phyloP scores from a whole-genome alignment of 163 green algal species.

The Chlamydomonas reinhardtii region DNA sequence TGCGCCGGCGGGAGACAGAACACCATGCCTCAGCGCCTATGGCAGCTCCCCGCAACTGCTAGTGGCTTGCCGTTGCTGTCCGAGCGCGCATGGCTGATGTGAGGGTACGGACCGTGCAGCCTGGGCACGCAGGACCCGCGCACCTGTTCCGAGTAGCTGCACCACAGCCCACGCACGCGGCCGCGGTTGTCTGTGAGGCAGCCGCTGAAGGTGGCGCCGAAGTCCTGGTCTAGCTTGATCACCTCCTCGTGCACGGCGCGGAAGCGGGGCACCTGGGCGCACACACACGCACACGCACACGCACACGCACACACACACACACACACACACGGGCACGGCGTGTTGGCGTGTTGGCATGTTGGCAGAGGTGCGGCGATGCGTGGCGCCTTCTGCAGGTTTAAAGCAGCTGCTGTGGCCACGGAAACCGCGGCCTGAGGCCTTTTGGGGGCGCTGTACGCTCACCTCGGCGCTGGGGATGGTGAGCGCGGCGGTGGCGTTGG shows the following conservation, averaged over 20 bases:
- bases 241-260: constrained; percentile 94
- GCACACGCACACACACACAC: no score
- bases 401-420: no score
- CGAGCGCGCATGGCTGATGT: no score
- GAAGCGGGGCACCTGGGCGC: constrained; percentile 66
- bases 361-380: no score
- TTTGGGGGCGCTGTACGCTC: not conserved
- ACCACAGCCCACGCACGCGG: constrained; percentile 85
- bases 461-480: constrained; percentile 79
- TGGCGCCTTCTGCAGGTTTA: no score
- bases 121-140: not conserved
- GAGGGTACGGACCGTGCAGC: no score
- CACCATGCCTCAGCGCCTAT: no score
- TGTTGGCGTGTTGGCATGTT: no score
- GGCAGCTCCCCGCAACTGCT: no score
- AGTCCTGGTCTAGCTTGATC: constrained; percentile 86
- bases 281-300: not conserved
- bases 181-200: constrained; percentile 83
- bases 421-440: no score
- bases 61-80: no score
- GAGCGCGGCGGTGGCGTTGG: constrained; percentile 75
- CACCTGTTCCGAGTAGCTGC: constrained; percentile 85
- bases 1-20: constrained; percentile 6
- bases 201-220: constrained; percentile 82
- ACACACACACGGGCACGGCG: not conserved